Evolutionary conservation across 78 protist genomes (phyloP).

Genomic region (Planoprotostelium fungivorum): DNA sequence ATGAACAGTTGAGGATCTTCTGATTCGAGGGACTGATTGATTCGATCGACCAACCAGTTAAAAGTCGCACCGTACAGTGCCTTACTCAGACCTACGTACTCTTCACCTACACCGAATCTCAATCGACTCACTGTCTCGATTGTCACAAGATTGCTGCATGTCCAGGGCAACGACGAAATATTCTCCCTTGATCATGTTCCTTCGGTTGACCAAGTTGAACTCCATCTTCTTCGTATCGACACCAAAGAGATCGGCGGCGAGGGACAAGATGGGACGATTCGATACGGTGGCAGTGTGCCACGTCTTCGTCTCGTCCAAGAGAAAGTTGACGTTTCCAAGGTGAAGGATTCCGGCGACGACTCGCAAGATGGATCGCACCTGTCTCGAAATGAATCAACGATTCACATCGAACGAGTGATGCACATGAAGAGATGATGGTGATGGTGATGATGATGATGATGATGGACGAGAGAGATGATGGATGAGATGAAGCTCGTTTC

Average conservation of each 20-base stretch:
- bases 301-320: not conserved
- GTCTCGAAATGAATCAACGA: too few species aligned
- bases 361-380: not conserved
- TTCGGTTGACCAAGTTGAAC: not conserved
- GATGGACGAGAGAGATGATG: too few species aligned
- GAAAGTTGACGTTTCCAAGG: not conserved
- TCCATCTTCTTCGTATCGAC: not conserved
- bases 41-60: not conserved
- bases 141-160: not conserved
- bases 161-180: not conserved
- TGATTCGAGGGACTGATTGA: not conserved
- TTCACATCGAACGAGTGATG: too few species aligned
- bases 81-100: not conserved
- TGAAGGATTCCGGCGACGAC: not conserved
- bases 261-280: not conserved
- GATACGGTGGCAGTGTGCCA: not conserved
- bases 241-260: not conserved
- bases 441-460: too few species aligned
- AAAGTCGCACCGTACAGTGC: not conserved
- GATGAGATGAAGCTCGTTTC: too few species aligned
- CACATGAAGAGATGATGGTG: too few species aligned
- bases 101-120: too few species aligned
- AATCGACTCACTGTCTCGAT: too few species aligned
- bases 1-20: not conserved
- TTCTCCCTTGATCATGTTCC: not conserved